Base-by-base conservation (phyloP, 164 flowering plant species). In the Houttuynia cordata region DNA sequence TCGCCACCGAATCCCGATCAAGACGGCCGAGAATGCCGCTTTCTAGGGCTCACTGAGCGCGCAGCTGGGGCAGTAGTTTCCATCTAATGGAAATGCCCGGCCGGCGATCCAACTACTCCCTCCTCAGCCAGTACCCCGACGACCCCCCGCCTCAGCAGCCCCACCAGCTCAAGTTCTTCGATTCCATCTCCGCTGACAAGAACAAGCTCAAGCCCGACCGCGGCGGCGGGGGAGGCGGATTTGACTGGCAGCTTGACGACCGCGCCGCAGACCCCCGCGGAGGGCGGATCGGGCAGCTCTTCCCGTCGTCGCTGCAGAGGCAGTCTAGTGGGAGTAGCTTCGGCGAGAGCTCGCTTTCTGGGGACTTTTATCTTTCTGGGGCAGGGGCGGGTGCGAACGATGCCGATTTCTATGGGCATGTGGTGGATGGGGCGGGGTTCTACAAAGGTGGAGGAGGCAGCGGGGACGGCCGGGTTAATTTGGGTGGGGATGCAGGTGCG, bases 311-410 rank as follows among this genome's bases (percentile, higher is more conserved):
- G 39, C 59, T 83, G 65, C 94, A 83, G 75, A 65, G 86, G 75
- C 85, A 87, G 67, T 87, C 94, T 10, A 89, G 94, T 60, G 97
- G 91, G 51, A 89, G 97, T 64, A 87, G 94, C 66, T 83, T 79
- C 58, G 84, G 81, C 0, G 87, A 80, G 73, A 83, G 91, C 74
- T 78, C 86, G 58, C 56, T 85, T 0, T 85, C 88, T 4, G 85
- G 87, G 24, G 88, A 83, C 34, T 81, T 73, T 41, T 80, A 74
- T 55, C 65, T 75, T 8, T 76, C 81, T 17, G 14, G 49, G 12
- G 53, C 70, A 30, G 61, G 70, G 24, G 80, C 66, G 17, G 74
- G 65, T 30, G 37, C 37, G 37, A 30, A 30, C 40, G 86, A 82
- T 45, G 67, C 70, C 39, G 85, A 80, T 20, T 57, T 70, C 23